Base-by-base conservation (phyloP, 768 basidiomycete species). In the Myochromella boudieri region DNA sequence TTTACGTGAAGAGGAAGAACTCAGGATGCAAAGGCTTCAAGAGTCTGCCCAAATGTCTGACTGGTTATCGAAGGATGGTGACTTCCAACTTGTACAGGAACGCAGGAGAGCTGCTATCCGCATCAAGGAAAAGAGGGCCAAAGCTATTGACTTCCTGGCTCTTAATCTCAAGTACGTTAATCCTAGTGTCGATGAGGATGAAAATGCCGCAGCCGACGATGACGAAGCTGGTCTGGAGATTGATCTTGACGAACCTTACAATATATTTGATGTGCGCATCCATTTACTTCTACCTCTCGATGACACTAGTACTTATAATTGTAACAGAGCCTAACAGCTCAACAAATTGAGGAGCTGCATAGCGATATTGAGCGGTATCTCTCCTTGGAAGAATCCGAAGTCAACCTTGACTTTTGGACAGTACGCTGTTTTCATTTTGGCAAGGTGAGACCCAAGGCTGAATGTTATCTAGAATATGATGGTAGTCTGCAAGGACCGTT, bases 31-130 rank as follows among this genome's bases (percentile, higher is more conserved):
- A 49, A 78, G 94, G 44, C 60, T 95, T 46, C 87, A 92, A 41
- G 97, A 99, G 69, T 93, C 94, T 18, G 92, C 87, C 6, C 93
- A 97, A 60, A 98, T 97, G 95, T 88, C 91, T 4, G 94, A 97
- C 48, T 99, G 97, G 97, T 75, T 97, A 51, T 83, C 91, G 28
- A 95, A 95, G 68, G 97, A 99, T 58, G 95, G 92, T 38, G 91
- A 93, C 53, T 99, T 98, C 65, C 93, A 97, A 64, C 77, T 99
- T 39, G 91, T 97, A 51, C 97, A 99, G 67, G 92, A 97, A 57
- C 78, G 90, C 48, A 74, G 77, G 54, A 78, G 97, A 54, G 97
- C 97, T 18, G 84, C 90, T 42, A 98, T 99, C 60, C 81, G 97
- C 42, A 86, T 98, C 60, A 86, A 90, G 62, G 97, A 98, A 69